A percentile compares a stretch with the other conserved stretches of the same genome.
Evolutionary conservation across 257 asterid species (phyloP).

Genomic region (Datura wrightii): DNA sequence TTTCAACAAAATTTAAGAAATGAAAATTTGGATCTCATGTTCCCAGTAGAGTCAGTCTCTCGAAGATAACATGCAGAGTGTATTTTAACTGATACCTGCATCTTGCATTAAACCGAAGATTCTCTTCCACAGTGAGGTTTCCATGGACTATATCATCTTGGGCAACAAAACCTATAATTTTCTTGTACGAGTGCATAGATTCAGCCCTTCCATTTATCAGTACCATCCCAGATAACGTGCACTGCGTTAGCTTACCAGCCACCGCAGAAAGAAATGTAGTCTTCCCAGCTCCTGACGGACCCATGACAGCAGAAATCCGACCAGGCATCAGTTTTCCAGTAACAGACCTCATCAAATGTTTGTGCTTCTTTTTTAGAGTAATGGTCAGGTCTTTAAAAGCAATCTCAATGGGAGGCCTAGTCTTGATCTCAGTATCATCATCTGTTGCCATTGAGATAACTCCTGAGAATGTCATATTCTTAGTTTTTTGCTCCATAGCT

Average conservation of each 20-base stretch:
- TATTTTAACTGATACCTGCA: slow-evolving; percentile 69
- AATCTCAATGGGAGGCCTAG: slow-evolving; percentile 83
- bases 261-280: slow-evolving; percentile 95
- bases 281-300: slow-evolving; percentile 98
- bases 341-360: slow-evolving; percentile 86
- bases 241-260: slow-evolving; percentile 74
- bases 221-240: slow-evolving; percentile 72
- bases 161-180: slow-evolving; percentile 88
- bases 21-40: neutral
- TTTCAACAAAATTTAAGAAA: neutral
- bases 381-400: slow-evolving; percentile 86
- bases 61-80: neutral
- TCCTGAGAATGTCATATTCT: slow-evolving; percentile 88
- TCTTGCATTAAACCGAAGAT: slow-evolving; percentile 89
- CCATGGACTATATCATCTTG: slow-evolving; percentile 99
- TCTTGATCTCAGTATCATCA: slow-evolving; percentile 51
- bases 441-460: slow-evolving; percentile 88
- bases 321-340: slow-evolving; percentile 83
- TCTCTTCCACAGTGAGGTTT: slow-evolving; percentile 92
- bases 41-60: neutral
- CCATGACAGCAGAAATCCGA: slow-evolving; percentile 93
- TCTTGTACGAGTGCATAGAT: slow-evolving; percentile 78
- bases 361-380: slow-evolving; percentile 72
- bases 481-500: slow-evolving; percentile 81
- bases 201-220: slow-evolving; percentile 82